These are phyloP conservation scores for Pythium periplocum DNA, from an alignment of 352 stramenopile genomes.

Conservation along the genomic window DNA sequence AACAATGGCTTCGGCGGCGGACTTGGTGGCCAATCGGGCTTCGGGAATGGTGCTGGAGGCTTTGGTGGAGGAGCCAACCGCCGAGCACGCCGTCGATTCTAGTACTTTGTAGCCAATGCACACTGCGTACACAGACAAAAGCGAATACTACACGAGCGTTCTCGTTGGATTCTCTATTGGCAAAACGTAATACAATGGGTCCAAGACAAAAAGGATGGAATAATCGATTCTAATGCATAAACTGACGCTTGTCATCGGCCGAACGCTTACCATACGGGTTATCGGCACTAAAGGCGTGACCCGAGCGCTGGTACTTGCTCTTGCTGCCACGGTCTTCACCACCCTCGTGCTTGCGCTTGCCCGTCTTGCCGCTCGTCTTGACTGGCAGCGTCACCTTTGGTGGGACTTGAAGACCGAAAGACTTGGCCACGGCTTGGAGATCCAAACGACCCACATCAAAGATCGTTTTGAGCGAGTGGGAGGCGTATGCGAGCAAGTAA, in stretches of 20 bases:
- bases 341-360: slow-evolving; percentile 53
- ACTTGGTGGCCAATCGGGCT: background rate
- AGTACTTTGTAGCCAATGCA: background rate
- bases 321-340: slow-evolving; percentile 40
- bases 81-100: background rate
- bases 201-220: background rate
- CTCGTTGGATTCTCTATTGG: too few relatives aligned
- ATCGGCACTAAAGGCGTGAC: slow-evolving; percentile 95
- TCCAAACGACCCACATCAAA: slow-evolving; percentile 98
- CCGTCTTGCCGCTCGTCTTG: slow-evolving; percentile 75
- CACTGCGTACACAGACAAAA: background rate
- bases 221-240: slow-evolving; percentile 55
- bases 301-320: slow-evolving; percentile 72
- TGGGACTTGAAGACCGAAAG: slow-evolving; percentile 97
- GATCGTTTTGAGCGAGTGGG: slow-evolving; percentile 97
- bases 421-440: slow-evolving; percentile 93
- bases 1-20: background rate
- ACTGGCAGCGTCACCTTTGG: slow-evolving; percentile 95
- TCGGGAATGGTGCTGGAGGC: background rate
- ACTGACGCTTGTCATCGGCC: slow-evolving; percentile 92
- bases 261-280: slow-evolving; percentile 96
- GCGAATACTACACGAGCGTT: too few relatives aligned
- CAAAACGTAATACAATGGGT: too few relatives aligned
- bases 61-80: background rate
- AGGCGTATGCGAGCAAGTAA: slow-evolving; percentile 98